Conservation (phyloP, 169 alveolate genomes). For the Plasmodium gonderi region DNA sequence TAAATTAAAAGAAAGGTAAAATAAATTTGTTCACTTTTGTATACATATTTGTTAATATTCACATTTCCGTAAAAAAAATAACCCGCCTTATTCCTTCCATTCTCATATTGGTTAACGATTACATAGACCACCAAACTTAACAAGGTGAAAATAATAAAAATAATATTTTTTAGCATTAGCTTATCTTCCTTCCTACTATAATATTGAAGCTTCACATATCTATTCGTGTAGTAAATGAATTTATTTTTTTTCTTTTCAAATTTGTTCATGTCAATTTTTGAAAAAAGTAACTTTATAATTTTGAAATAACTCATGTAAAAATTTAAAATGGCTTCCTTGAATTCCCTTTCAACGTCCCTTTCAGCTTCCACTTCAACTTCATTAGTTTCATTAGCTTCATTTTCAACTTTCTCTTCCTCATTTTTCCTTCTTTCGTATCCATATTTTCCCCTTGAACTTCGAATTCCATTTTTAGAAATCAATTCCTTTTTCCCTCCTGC, state of each 20-base stretch:
- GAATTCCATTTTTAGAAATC: not conserved
- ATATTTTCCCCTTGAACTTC: not conserved
- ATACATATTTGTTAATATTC: slow-evolving; percentile 34
- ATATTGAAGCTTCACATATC: slow-evolving; percentile 38
- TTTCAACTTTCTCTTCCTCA: not conserved
- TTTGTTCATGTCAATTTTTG: slow-evolving; percentile 56
- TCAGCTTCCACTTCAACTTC: not conserved
- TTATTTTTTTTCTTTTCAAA: slow-evolving; percentile 71
- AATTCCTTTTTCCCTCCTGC: not conserved
- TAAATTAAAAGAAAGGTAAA: slow-evolving; percentile 42
- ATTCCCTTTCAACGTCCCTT: slow-evolving; percentile 11
- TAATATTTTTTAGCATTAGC: slow-evolving; percentile 34
- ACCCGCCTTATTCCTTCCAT: slow-evolving; percentile 1
- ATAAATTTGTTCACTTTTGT: slow-evolving; percentile 47
- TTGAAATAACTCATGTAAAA: slow-evolving; percentile 55
- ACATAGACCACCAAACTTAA: slow-evolving; percentile 34
- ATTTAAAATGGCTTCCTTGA: slow-evolving; percentile 29
- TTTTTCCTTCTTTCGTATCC: not conserved
- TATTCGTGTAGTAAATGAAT: slow-evolving; percentile 60
- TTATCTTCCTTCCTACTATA: slow-evolving; percentile 33
- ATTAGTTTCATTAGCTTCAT: not conserved
- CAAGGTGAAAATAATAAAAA: slow-evolving; percentile 23
- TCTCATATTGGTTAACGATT: slow-evolving; percentile 19
- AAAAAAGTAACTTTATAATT: slow-evolving; percentile 31
- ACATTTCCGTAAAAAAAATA: slow-evolving; percentile 19